Base-by-base conservation (phyloP, 2,329 filamentous ascomycete species). In the Saccharata proteae region DNA sequence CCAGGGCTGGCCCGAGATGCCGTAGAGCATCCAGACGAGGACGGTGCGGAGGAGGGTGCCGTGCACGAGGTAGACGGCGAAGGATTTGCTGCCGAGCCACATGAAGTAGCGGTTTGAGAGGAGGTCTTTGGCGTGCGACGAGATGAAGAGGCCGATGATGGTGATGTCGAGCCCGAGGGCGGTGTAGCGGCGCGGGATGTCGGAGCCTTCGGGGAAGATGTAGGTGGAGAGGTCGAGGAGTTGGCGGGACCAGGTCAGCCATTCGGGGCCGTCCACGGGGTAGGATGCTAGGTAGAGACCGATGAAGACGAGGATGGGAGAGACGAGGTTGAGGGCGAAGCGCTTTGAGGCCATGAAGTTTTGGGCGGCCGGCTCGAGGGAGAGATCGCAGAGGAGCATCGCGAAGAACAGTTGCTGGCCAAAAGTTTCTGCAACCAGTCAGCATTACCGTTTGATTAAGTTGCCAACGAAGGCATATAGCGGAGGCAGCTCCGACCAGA, bases 11-110 rank as follows among this genome's bases (percentile, higher is more conserved):
- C 58, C 58, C 28, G 53, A 59, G 37, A 65, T 63, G 19, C 65
- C 65, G 39, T 69, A 70, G 5, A 69, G 56, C 46, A 69, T 59
- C 54, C 67, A 66, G 22, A 59, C 59, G 14, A 65, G 57, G 1
- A 67, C 57, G 2, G 62, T 64, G 13, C 66, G 62, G 26, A 71
- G 46, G 11, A 71, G 55, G 0, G 65, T 69, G 27, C 67, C 66
- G 44, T 71, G 67, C 7, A 62, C 55, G 9, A 71, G 59, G 42
- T 71, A 71, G 4, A 71, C 65, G 15, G 67, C 65, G 37, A 70
- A 70, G 32, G 62, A 66, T 45, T 68, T 65, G 37, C 61, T 58
- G n/a, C 67, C 67, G 3, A 70, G 52, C 64, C 64, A 70, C 36
- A 68, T 61, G 20, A 70, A 61, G 3, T 64, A 40, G 16, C 58